Conservation (phyloP, 129 eudicot species). For the Escallonia rubra region DNA sequence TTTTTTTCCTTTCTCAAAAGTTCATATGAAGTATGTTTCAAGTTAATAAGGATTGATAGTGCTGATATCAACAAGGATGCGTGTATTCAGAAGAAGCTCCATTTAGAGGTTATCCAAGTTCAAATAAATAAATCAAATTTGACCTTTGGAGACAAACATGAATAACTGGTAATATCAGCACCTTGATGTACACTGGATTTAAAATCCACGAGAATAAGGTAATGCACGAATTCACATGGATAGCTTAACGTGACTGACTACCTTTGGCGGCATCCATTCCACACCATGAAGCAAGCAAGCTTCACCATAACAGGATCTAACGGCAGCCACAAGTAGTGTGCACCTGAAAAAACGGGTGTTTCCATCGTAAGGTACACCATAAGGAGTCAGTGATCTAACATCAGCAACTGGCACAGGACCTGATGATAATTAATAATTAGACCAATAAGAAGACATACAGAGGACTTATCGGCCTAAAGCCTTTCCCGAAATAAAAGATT, state of each 20-base stretch:
- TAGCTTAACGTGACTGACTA: slow-evolving; percentile 7
- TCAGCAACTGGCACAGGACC: slow-evolving; percentile 94
- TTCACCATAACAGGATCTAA: slow-evolving; percentile 91
- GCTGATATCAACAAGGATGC: not conserved
- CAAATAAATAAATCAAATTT: not conserved
- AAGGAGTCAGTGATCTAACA: slow-evolving; percentile 90
- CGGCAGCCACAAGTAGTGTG: slow-evolving; percentile 97
- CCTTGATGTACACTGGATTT: not conserved
- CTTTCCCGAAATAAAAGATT: slow-evolving; percentile 17
- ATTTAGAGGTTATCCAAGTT: no score
- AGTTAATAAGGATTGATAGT: not conserved
- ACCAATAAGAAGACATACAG: slow-evolving; percentile 9
- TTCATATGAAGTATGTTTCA: not conserved
- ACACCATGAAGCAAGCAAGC: slow-evolving; percentile 95
- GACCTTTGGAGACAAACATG: not conserved
- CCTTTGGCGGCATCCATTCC: slow-evolving; percentile 99
- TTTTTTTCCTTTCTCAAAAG: not conserved
- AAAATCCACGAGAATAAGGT: not conserved
- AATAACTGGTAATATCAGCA: not conserved
- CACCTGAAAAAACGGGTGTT: slow-evolving; percentile 96
- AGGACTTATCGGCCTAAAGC: slow-evolving; percentile 17
- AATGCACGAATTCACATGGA: not conserved
- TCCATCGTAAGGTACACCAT: slow-evolving; percentile 98
- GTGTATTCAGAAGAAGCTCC: not conserved
- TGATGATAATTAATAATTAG: slow-evolving; percentile 20